Conservation (phyloP, 306 rosid genomes). For the Cicer chorassanicum region DNA sequence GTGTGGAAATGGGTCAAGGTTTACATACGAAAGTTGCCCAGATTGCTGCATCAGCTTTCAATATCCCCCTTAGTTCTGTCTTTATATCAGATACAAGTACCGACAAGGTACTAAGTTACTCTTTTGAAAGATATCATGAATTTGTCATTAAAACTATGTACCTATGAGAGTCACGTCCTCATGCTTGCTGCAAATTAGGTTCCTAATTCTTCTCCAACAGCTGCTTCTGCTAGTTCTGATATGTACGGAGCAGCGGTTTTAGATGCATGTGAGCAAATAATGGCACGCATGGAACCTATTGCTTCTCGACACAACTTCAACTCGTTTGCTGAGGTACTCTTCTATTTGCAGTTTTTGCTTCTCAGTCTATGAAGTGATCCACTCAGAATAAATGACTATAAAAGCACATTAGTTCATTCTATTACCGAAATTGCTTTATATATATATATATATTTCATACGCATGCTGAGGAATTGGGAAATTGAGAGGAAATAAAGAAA, state of each 20-base stretch:
- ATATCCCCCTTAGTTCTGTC: conserved; percentile 84
- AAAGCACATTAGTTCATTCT: conserved; percentile 28
- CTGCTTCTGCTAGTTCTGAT: conserved; percentile 99
- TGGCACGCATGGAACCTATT: conserved; percentile 85
- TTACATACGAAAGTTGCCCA: conserved; percentile 95
- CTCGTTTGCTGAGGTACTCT: conserved; percentile 72
- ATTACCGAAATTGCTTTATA: conserved; percentile 26
- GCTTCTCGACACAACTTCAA: conserved; percentile 65
- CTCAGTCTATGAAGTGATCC: conserved; percentile 28
- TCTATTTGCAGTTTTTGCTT: conserved; percentile 35
- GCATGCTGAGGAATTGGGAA: conserved; percentile 25
- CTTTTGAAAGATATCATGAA: conserved; percentile 7
- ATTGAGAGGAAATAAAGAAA: conserved; percentile 33
- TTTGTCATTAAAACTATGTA: conserved; percentile 7
- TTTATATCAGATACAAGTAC: conserved; percentile 95
- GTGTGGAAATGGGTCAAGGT: conserved; percentile 99
- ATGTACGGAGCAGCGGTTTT: conserved; percentile 94
- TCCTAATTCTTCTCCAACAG: conserved; percentile 93
- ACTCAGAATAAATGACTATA: conserved; percentile 28
- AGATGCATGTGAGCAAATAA: conserved; percentile 93
- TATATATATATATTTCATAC: background rate
- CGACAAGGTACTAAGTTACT: conserved; percentile 73
- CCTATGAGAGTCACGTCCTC: conserved; percentile 17
- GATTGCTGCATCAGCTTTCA: conserved; percentile 94
- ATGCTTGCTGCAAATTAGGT: conserved; percentile 61